Evolutionary conservation across 352 stramenopile genomes (phyloP), one percentile per base, ranked within the genome.

Genomic region (Lagenidium giganteum): DNA sequence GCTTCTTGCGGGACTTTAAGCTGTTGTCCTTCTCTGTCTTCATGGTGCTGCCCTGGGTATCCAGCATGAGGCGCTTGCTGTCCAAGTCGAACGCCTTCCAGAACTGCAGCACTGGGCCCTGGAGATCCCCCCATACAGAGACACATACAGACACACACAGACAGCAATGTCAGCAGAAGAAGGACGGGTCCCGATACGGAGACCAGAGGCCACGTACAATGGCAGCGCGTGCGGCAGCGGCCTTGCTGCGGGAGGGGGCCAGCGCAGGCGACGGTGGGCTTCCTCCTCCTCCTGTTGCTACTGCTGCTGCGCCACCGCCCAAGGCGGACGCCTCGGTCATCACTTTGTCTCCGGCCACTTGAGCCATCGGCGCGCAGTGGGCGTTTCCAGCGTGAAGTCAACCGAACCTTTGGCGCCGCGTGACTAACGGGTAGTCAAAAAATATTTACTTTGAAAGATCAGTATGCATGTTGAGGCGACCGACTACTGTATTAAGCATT

Each of bases 51-150:
- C 74, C 71, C 42, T 87, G 74, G 5, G 69, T 67, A 41, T 84
- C 74, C 27, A 87, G 39, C 32, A 61, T 33, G 26, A 82, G 54
- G 14, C 74, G 74, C 62, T 87, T 87, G 44, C 71, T 87, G 45
- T 87, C 74, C 13, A 87, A 64, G 58, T 87, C 74, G 31, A 87
- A 87, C 5, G 69, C 71, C 35, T 84, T 84, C 74, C 71, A 87
- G 57, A 83, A 87, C 54, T 81, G 58, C 31, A 82, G 36, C 41
- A 87, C 74, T 2, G 74, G 68, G 13, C 22, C 32, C 59, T 68
- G n/a, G n/a, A 40, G 7, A 24, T 5, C 30, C 8, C 22, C 6
- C 40, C 13, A 44, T 14, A 42, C 25, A 32, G 6, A 44, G 37
- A 31, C 1, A 44, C 13, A 33, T 25, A 39, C 8, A 22, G 8